phyloP scores from a whole-genome alignment of 306 rosid genomes.

The Hippophae tibetana region DNA sequence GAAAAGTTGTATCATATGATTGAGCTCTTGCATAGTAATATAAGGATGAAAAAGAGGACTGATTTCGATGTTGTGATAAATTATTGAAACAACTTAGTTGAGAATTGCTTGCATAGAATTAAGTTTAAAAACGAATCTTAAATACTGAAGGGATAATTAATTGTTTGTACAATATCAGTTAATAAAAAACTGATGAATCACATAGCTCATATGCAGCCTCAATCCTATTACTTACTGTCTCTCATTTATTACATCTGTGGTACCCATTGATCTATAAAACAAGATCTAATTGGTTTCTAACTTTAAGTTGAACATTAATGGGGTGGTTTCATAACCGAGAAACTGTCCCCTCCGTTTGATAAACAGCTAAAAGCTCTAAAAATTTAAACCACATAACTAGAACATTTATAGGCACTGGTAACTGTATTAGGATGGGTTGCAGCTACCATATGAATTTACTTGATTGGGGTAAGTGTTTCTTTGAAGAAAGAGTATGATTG shows the following conservation, averaged over 20 bases:
- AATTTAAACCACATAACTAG: background rate
- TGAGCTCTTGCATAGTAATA: conserved; percentile 25
- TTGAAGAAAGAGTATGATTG: conserved; percentile 42
- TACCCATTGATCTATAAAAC: conserved; percentile 7
- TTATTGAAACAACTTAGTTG: too few species aligned
- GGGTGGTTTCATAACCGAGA: background rate
- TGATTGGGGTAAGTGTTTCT: conserved; percentile 31
- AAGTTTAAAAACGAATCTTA: too few species aligned
- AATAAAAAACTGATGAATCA: background rate
- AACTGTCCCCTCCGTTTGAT: conserved; percentile 3
- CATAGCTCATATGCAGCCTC: background rate
- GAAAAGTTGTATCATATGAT: conserved; percentile 15
- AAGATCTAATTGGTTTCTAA: conserved; percentile 16
- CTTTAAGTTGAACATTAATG: conserved; percentile 8
- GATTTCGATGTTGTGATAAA: background rate
- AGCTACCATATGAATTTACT: conserved; percentile 24
- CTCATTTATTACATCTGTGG: conserved; percentile 13
- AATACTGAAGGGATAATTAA: background rate
- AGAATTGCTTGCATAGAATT: too few species aligned
- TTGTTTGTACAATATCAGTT: background rate
- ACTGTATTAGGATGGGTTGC: conserved; percentile 20
- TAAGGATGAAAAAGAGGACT: conserved; percentile 18
- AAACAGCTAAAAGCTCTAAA: background rate
- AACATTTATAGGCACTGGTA: background rate
- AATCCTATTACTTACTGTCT: conserved; percentile 4